Conservation (phyloP, 2,329 filamentous ascomycete species). For the Cadophora sp. region DNA sequence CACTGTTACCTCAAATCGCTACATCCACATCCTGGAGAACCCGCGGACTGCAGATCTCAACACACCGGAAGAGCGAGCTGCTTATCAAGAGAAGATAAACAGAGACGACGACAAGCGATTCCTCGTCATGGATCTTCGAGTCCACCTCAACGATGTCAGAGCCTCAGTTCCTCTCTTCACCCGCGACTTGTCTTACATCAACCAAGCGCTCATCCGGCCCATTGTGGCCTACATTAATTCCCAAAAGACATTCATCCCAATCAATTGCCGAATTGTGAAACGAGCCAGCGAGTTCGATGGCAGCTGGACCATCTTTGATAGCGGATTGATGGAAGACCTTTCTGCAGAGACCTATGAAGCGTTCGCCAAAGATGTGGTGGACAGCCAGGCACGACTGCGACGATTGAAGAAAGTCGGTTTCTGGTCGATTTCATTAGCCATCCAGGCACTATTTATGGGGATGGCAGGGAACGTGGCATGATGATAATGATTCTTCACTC, state of each 20-base stretch:
- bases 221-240: conserved; percentile 99
- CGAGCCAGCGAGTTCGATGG: conserved; percentile 88
- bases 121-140: conserved; percentile 91
- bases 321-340: conserved; percentile 90
- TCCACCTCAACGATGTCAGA: conserved; percentile 93
- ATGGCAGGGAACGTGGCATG: conserved; percentile 82
- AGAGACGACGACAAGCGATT: conserved; percentile 72
- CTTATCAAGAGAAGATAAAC: conserved; percentile 38
- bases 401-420: conserved; percentile 95
- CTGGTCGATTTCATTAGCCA: conserved; percentile 91
- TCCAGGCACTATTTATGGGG: conserved; percentile 93
- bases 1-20: conserved; percentile 80
- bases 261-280: conserved; percentile 94
- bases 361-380: conserved; percentile 88
- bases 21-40: conserved; percentile 62
- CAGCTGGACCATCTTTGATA: conserved; percentile 93
- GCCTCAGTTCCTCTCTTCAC: conserved; percentile 94
- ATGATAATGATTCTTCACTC: conserved; percentile 32
- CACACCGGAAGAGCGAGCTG: conserved; percentile 37
- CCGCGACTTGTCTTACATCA: conserved; percentile 90
- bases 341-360: conserved; percentile 94
- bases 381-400: conserved; percentile 84
- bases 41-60: conserved; percentile 42
- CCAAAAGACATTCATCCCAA: conserved; percentile 92
- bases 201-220: conserved; percentile 91